phyloP scores from a whole-genome alignment of 2,329 filamentous ascomycete species.

The Ilyonectria mors-panacis region DNA sequence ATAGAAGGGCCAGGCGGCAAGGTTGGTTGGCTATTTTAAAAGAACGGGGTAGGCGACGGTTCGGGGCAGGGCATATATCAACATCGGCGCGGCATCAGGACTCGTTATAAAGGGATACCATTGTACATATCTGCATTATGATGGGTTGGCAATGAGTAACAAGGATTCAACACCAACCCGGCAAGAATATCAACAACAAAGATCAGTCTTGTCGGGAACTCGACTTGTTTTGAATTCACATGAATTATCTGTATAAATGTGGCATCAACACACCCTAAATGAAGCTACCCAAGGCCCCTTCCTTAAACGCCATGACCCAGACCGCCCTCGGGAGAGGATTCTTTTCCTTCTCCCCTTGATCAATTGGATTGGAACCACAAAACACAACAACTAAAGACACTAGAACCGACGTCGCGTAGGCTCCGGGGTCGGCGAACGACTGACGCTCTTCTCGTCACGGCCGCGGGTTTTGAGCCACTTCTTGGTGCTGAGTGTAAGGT shows the following conservation, averaged over 20 bases:
- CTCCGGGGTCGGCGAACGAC: constrained; percentile 88
- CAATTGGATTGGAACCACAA: constrained; percentile 18
- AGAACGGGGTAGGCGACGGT: constrained; percentile 33
- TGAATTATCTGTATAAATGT: constrained; percentile 38
- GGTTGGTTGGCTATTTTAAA: constrained; percentile 36
- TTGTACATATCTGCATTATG: constrained; percentile 43
- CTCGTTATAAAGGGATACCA: constrained; percentile 46
- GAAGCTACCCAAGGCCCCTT: constrained; percentile 36
- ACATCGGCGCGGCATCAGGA: constrained; percentile 46
- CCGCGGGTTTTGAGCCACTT: constrained; percentile 94
- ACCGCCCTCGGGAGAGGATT: constrained; percentile 33
- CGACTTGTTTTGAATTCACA: constrained; percentile 34
- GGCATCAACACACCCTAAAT: constrained; percentile 37
- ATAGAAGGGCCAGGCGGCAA: constrained; percentile 34
- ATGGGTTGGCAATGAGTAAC: constrained; percentile 46
- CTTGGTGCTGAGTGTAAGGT: constrained; percentile 90
- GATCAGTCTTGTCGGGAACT: constrained; percentile 27
- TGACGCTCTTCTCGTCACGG: constrained; percentile 85
- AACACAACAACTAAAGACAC: constrained; percentile 27
- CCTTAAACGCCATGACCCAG: constrained; percentile 48
- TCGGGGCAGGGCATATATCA: constrained; percentile 41
- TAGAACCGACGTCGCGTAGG: constrained; percentile 81
- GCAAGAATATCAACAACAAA: constrained; percentile 33
- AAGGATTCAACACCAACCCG: constrained; percentile 46
- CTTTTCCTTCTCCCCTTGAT: constrained; percentile 17